Percentiles rank a stretch among this genome's conserved stretches.
phyloP scores from a whole-genome alignment of 108 stramenopile genomes.

The Nannochloropsis gaditana region DNA sequence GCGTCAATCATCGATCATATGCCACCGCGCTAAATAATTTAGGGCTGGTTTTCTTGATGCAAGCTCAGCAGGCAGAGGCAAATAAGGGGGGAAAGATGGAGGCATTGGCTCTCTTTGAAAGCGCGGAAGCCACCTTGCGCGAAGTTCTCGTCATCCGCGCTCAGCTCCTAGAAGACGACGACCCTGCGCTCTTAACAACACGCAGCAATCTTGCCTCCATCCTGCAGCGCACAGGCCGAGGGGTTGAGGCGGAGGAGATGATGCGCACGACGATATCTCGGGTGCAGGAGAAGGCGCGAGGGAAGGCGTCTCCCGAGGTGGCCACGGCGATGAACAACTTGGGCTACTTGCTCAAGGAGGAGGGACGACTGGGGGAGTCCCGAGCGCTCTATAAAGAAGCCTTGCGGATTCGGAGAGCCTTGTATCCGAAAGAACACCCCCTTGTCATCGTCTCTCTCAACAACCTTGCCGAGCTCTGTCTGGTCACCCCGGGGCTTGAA shows the following conservation, averaged over 20 bases:
- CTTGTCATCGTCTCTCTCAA: neutral
- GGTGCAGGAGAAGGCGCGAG: neutral
- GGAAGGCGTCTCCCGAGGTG: neutral
- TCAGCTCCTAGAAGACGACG: neutral
- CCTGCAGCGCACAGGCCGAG: neutral
- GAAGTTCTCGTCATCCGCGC: constrained; percentile 3
- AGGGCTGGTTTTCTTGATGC: constrained; percentile 2
- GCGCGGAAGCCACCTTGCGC: neutral
- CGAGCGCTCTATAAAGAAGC: neutral
- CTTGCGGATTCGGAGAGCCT: neutral
- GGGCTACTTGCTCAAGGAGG: neutral
- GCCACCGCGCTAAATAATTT: constrained; percentile 5
- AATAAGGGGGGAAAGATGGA: neutral
- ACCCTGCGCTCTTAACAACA: neutral
- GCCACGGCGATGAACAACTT: constrained; percentile 6
- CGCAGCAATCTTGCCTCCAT: neutral
- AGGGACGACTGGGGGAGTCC: neutral
- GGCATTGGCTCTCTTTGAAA: neutral
- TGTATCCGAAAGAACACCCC: neutral
- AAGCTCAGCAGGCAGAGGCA: constrained; percentile 7
- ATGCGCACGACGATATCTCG: neutral
- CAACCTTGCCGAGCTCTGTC: neutral
- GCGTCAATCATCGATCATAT: neutral
- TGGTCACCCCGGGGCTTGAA: neutral
- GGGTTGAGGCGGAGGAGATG: constrained; percentile 8